Conservation (phyloP, 371 early-diverging fungal species). For the Lichtheimia ramosa region DNA sequence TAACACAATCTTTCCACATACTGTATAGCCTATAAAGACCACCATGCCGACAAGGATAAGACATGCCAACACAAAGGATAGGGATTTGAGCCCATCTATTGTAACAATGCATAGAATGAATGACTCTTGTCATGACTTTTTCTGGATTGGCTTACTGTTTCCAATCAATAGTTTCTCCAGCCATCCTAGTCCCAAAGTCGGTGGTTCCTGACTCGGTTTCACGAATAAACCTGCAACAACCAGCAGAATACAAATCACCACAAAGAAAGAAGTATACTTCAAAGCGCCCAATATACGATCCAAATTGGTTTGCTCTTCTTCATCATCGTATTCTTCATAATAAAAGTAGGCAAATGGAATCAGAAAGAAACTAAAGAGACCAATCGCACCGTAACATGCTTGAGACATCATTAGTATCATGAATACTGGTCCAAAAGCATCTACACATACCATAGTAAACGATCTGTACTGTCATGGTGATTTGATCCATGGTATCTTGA, state of each 20-base stretch:
- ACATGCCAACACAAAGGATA: conserved; percentile 50
- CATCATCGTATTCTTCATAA: conserved; percentile 62
- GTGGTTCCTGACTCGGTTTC: conserved; percentile 30
- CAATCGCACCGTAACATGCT: conserved; percentile 56
- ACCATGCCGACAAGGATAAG: conserved; percentile 47
- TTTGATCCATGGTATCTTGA: conserved; percentile 42
- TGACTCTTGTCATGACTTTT: background rate
- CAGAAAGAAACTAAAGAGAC: conserved; percentile 51
- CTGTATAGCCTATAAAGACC: conserved; percentile 52
- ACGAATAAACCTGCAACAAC: conserved; percentile 44
- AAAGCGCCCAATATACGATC: conserved; percentile 43
- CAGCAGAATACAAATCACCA: conserved; percentile 42
- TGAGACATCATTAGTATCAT: conserved; percentile 4
- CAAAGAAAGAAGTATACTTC: conserved; percentile 57
- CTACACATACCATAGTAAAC: conserved; percentile 56
- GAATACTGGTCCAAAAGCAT: background rate
- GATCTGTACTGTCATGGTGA: conserved; percentile 42
- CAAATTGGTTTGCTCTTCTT: conserved; percentile 28
- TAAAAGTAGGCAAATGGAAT: conserved; percentile 70
- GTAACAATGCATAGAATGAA: conserved; percentile 1
- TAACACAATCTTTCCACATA: conserved; percentile 13
- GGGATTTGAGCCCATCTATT: conserved; percentile 48
- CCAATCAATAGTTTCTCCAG: conserved; percentile 46
- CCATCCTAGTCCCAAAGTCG: conserved; percentile 54
- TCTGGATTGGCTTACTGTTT: conserved; percentile 36